Conservation (phyloP, 2,329 filamentous ascomycete species). For the Parafenestella ontariensis region DNA sequence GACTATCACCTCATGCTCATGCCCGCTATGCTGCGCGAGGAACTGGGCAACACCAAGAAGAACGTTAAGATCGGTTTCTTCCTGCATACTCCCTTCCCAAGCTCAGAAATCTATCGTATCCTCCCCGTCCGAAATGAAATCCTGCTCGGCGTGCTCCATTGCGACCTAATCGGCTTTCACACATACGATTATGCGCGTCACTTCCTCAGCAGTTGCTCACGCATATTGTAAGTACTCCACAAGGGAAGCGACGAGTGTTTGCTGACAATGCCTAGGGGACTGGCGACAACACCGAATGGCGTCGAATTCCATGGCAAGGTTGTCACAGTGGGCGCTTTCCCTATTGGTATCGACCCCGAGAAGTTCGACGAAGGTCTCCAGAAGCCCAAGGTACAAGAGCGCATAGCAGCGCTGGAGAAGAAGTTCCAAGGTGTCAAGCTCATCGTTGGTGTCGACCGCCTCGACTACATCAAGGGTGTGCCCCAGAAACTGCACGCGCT, state of each 20-base stretch:
- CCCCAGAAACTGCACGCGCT: constrained; percentile 96
- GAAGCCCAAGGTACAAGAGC: constrained; percentile 84
- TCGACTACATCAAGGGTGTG: constrained; percentile 99
- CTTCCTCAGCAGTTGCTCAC: constrained; percentile 95
- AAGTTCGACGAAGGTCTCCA: constrained; percentile 91
- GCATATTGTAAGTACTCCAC: constrained; percentile 71
- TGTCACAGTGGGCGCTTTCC: constrained; percentile 92
- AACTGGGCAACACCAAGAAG: constrained; percentile 79
- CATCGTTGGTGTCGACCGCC: constrained; percentile 93
- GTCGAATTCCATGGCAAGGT: constrained; percentile 90
- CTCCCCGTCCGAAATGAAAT: constrained; percentile 90
- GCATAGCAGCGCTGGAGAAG: constrained; percentile 81
- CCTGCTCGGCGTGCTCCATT: constrained; percentile 85
- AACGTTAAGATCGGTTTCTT: constrained; percentile 99
- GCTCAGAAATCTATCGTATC: constrained; percentile 95
- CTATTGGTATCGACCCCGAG: constrained; percentile 96
- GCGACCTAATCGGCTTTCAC: constrained; percentile 96
- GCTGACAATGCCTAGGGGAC: constrained; percentile 54
- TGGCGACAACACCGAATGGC: constrained; percentile 86
- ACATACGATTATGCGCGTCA: constrained; percentile 99
- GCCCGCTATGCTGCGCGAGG: constrained; percentile 91
- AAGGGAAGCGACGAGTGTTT: neutral
- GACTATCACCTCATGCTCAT: constrained; percentile 99
- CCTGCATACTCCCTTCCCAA: constrained; percentile 95
- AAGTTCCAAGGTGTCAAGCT: constrained; percentile 97